Evolutionary conservation across 352 stramenopile genomes (phyloP).

Genomic region (Phytophthora ohioensis): DNA sequence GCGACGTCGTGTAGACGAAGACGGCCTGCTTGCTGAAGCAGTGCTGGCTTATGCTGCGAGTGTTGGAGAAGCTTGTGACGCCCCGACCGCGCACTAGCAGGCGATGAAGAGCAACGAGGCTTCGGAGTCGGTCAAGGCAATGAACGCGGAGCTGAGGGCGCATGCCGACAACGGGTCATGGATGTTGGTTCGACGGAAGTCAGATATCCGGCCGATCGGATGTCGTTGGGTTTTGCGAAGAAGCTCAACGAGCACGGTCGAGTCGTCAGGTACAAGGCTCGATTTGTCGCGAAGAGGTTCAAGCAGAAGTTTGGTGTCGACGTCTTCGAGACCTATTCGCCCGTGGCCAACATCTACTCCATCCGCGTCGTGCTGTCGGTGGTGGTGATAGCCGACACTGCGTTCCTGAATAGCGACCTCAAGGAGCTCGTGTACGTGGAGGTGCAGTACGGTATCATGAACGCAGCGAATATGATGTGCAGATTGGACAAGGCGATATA

Average conservation of each 20-base stretch:
- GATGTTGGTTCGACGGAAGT: background rate
- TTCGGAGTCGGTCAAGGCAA: constrained; percentile 7
- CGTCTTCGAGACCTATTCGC: no score
- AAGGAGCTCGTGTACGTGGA: no score
- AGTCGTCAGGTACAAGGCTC: no score
- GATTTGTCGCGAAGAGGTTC: no score
- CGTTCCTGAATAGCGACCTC: no score
- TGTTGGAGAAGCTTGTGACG: constrained; percentile 5
- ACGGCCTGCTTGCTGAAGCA: constrained; percentile 13
- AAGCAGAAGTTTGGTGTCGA: no score
- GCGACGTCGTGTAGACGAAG: background rate
- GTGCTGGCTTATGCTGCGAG: constrained; percentile 15
- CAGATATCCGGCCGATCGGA: no score
- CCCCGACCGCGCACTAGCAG: constrained; percentile 13
- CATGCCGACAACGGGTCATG: constrained; percentile 12
- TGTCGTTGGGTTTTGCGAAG: no score
- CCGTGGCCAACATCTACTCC: background rate
- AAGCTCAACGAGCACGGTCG: no score
- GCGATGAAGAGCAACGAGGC: constrained; percentile 11
- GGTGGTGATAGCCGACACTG: constrained; percentile 2
- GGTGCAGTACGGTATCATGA: no score
- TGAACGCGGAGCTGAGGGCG: constrained; percentile 11
- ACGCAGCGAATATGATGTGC: no score
- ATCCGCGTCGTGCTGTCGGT: background rate
- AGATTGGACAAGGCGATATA: no score